These are phyloP conservation scores for Polyplosphaeria fusca DNA, from an alignment of 495 filamentous ascomycete species.

Conservation along the genomic window DNA sequence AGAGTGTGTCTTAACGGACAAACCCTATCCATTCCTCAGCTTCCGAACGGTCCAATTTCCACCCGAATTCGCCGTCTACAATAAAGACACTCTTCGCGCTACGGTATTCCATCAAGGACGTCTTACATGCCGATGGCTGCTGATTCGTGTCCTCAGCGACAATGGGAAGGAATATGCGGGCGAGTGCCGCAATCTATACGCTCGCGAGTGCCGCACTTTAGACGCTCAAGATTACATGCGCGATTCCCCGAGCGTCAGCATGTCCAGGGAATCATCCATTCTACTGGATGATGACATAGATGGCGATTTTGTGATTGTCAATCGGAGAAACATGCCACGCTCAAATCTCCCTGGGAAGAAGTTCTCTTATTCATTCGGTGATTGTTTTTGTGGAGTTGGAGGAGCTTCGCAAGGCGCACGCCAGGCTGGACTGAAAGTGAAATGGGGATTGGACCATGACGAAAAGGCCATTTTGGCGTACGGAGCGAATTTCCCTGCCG, in stretches of 20 bases:
- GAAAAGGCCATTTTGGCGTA: slow-evolving; percentile 56
- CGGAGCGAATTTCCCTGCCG: slow-evolving; percentile 51
- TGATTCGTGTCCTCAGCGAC: slow-evolving; percentile 18
- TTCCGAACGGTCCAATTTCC: slow-evolving; percentile 31
- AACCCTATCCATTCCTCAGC: slow-evolving; percentile 41
- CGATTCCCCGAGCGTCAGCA: background rate
- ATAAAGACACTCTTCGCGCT: slow-evolving; percentile 35
- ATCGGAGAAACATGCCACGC: too few relatives aligned
- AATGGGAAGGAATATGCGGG: slow-evolving; percentile 20
- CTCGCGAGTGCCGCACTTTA: background rate
- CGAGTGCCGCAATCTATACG: slow-evolving; percentile 3
- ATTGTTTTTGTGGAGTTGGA: slow-evolving; percentile 74
- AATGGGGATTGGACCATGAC: slow-evolving; percentile 63
- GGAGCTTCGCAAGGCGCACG: slow-evolving; percentile 68
- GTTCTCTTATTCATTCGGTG: slow-evolving; percentile 58
- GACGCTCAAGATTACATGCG: too few relatives aligned
- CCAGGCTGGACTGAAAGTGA: slow-evolving; percentile 57
- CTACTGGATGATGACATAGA: background rate
- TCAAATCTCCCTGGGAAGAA: background rate
- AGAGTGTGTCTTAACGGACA: slow-evolving; percentile 53
- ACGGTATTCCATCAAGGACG: slow-evolving; percentile 17
- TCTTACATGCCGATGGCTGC: slow-evolving; percentile 33
- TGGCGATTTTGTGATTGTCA: background rate
- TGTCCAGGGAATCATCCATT: background rate
- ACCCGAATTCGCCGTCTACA: background rate